A percentile compares a stretch with the other conserved stretches of the same genome.
These are phyloP conservation scores for Arabis alpina DNA, from an alignment of 345 rosid species.

Conservation along the genomic window DNA sequence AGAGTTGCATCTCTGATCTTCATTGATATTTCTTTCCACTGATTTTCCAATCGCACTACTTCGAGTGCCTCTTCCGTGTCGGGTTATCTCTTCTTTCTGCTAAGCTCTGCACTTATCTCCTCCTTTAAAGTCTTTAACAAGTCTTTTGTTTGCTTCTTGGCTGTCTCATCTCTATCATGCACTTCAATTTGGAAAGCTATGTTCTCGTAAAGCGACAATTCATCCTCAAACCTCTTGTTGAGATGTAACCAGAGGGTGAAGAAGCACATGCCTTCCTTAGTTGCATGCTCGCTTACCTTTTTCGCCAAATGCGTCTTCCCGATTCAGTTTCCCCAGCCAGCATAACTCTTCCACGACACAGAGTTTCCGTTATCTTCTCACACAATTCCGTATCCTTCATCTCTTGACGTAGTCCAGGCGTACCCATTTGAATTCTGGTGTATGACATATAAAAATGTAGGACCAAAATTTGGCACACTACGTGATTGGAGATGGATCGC, in stretches of 20 bases:
- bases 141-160: background rate
- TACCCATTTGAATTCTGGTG: background rate
- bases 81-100: background rate
- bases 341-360: background rate
- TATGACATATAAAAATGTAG: background rate
- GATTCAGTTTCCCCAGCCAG: conserved; percentile 5
- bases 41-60: too few relatives aligned
- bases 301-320: conserved; percentile 3
- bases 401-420: background rate
- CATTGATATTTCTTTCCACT: too few relatives aligned
- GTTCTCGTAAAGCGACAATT: conserved; percentile 27
- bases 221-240: conserved; percentile 4
- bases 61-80: background rate
- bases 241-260: conserved; percentile 6
- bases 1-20: too few relatives aligned
- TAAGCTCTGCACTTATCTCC: background rate
- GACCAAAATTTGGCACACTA: too few relatives aligned
- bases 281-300: background rate
- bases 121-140: background rate
- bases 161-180: conserved; percentile 12
- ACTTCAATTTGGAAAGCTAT: conserved; percentile 44
- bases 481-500: too few relatives aligned
- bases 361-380: background rate
- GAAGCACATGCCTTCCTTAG: background rate
- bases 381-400: background rate